Percentiles rank a stretch among this genome's conserved stretches.
These are phyloP conservation scores for Mrakia gelida DNA, from an alignment of 768 basidiomycete species.

Conservation along the genomic window DNA sequence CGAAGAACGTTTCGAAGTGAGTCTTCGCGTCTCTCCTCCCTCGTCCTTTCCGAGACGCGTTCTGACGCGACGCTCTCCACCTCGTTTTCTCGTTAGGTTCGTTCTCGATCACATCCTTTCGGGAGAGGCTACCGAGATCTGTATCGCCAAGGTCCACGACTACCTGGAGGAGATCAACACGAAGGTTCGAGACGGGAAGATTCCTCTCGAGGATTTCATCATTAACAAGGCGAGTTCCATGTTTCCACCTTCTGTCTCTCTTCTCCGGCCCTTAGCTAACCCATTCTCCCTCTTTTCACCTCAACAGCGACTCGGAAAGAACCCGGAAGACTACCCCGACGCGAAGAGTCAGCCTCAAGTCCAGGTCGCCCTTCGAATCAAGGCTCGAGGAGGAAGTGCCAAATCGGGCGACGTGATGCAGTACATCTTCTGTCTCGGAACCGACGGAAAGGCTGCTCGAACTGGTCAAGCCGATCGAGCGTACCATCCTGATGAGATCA, in stretches of 20 bases:
- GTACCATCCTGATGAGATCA: conserved; percentile 87
- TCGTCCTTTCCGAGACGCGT: not conserved
- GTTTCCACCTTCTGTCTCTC: not conserved
- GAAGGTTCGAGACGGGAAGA: conserved; percentile 68
- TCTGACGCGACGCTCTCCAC: too few species aligned
- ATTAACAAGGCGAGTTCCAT: conserved; percentile 71
- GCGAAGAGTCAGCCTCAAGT: conserved; percentile 93
- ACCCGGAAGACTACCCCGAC: conserved; percentile 95
- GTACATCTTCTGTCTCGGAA: conserved; percentile 80
- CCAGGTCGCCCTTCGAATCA: conserved; percentile 88
- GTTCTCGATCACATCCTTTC: conserved; percentile 86
- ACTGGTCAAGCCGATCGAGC: conserved; percentile 82
- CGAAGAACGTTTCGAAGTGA: conserved; percentile 87
- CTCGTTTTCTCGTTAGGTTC: conserved; percentile 54
- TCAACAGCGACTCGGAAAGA: conserved; percentile 82
- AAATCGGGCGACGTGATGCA: conserved; percentile 89
- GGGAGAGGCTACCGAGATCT: conserved; percentile 81
- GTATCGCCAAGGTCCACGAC: conserved; percentile 87
- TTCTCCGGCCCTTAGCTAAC: not conserved
- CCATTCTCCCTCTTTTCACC: not conserved
- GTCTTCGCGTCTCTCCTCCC: conserved; percentile 41
- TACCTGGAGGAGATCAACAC: conserved; percentile 73
- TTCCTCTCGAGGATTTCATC: conserved; percentile 88
- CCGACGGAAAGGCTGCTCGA: conserved; percentile 65
- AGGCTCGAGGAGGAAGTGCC: conserved; percentile 72